Evolutionary conservation across 2,329 filamentous ascomycete genomes (phyloP), one percentile per base, ranked within the genome.

Genomic region (Corinectria fuckeliana): DNA sequence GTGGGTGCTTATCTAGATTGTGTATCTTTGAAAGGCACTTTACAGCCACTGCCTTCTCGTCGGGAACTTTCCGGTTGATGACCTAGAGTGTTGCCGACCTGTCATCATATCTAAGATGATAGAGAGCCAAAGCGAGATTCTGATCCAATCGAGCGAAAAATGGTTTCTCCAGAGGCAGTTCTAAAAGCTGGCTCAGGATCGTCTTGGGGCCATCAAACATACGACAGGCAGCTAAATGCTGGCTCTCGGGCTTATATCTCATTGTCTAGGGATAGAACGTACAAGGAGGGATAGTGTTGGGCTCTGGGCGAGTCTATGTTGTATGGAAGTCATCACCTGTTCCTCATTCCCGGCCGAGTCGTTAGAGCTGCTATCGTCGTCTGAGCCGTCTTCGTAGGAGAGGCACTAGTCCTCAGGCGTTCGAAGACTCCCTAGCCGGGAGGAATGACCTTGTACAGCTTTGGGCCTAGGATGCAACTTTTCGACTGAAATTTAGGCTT

Each of bases 51-150:
- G 38, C 41, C 23, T 57, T 56, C 13, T 61, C 58, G 11, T 18
- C 26, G 20, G 51, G 38, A 20, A 53, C 53, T 21, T 34, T 26
- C 20, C 52, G 63, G 39, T 63, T 55, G 42, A 64, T 59, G 30
- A 64, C 36, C 63, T 61, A 65, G 3, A 61, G 25, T 8, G 25
- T 16, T 4, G 52, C 45, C 7, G 41, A 6, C 9, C 36, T 47
- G 38, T 56, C 48, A 9, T 26, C 3, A 11, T 48, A 56, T 7
- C 58, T 39, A 8, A 60, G 34, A 13, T 60, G 28, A 2, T 26
- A 47, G 2, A 60, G 34, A 11, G 58, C 58, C 4, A 32, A 39
- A 5, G 18, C 41, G 1, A 60, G 41, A 20, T 52, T 56, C 16
- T 42, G 32, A 10, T 49, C 49, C 5, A 58, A 25, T 32, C 28